phyloP scores from a whole-genome alignment of 2,329 filamentous ascomycete genomes.

The Teratosphaeria destructans region DNA sequence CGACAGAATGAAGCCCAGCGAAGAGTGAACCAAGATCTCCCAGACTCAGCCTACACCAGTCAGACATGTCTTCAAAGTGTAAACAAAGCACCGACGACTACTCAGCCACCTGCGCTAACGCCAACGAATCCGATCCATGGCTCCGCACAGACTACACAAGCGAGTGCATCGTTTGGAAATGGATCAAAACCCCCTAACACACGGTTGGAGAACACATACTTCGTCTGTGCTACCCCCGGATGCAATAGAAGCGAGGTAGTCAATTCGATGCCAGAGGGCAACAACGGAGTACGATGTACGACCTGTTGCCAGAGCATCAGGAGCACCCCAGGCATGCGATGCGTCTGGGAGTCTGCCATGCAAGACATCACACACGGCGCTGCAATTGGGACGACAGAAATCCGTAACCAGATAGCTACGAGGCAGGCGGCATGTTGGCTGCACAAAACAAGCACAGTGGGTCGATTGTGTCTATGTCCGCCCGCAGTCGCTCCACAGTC shows the following conservation, averaged over 20 bases:
- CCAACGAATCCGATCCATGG: not conserved
- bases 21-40: not conserved
- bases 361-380: not conserved
- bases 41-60: not conserved
- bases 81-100: not conserved
- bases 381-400: not conserved
- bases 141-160: not conserved
- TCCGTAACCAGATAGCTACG: not conserved
- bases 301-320: not conserved
- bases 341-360: not conserved
- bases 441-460: not conserved
- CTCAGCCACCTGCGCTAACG: not conserved
- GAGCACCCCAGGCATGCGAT: not conserved
- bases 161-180: not conserved
- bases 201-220: not conserved
- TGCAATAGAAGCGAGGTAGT: not conserved
- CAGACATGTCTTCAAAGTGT: not conserved
- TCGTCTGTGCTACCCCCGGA: not conserved
- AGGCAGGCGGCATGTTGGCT: not conserved
- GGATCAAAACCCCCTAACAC: too few species aligned
- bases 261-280: not conserved
- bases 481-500: not conserved
- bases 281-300: not conserved
- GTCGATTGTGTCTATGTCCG: not conserved
- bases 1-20: not conserved